phyloP scores from a whole-genome alignment of 2,329 filamentous ascomycete genomes.

The Cytospora schulzeri region DNA sequence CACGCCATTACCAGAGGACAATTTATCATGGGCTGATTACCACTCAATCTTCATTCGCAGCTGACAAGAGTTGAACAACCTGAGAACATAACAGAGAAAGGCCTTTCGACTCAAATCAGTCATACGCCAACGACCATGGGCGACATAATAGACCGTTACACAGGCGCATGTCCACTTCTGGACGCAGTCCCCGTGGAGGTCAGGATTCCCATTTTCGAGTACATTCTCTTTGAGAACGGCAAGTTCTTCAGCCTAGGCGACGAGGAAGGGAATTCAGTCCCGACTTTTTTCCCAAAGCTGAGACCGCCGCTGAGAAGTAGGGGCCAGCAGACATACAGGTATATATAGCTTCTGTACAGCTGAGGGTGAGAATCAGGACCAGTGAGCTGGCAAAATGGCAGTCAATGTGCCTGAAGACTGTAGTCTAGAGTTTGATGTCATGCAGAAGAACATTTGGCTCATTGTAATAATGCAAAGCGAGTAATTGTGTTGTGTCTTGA shows the following conservation, averaged over 20 bases:
- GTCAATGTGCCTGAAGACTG: too few relatives aligned
- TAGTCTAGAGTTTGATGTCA: too few relatives aligned
- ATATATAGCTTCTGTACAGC: too few relatives aligned
- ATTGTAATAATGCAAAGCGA: too few relatives aligned
- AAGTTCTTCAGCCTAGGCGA: slow-evolving; percentile 28
- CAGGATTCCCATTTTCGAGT: slow-evolving; percentile 27
- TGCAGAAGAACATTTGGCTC: too few relatives aligned
- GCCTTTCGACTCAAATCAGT: background rate
- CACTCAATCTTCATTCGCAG: background rate
- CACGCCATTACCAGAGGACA: background rate
- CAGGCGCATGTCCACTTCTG: slow-evolving; percentile 21
- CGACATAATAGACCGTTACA: slow-evolving; percentile 4
- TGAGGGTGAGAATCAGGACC: too few relatives aligned
- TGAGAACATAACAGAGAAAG: background rate
- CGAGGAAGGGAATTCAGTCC: slow-evolving; percentile 25
- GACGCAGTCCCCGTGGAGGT: slow-evolving; percentile 25
- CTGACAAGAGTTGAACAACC: background rate
- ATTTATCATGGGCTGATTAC: background rate
- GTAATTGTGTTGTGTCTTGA: too few relatives aligned
- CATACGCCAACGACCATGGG: slow-evolving; percentile 15
- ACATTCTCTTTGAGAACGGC: slow-evolving; percentile 26
- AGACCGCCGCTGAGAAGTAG: slow-evolving; percentile 8
- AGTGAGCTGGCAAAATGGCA: too few relatives aligned
- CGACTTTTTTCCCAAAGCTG: slow-evolving; percentile 26
- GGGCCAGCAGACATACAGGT: background rate